These are phyloP conservation scores for Tirmania nivea DNA, from an alignment of 495 filamentous ascomycete genomes.

Conservation along the genomic window DNA sequence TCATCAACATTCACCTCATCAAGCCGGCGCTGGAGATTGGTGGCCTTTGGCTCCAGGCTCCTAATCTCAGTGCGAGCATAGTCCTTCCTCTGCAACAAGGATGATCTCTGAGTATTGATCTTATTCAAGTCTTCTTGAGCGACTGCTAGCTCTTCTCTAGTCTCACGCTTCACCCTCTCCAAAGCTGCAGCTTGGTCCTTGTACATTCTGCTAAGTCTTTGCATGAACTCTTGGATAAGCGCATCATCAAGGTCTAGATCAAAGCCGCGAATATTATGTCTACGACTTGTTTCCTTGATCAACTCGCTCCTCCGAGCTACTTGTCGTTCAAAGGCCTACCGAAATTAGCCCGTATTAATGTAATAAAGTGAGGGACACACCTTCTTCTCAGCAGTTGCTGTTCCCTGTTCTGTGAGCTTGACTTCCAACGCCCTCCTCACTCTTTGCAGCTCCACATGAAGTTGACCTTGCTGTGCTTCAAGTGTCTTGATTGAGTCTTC, in stretches of 20 bases:
- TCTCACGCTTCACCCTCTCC: slow-evolving; percentile 43
- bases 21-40: slow-evolving; percentile 38
- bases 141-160: slow-evolving; percentile 43
- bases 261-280: slow-evolving; percentile 68
- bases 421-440: slow-evolving; percentile 34
- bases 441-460: slow-evolving; percentile 39
- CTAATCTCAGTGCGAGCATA: slow-evolving; percentile 45
- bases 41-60: slow-evolving; percentile 43
- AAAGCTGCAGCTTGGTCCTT: slow-evolving; percentile 57
- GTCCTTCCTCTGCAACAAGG: slow-evolving; percentile 46
- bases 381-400: slow-evolving; percentile 59
- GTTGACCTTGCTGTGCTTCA: slow-evolving; percentile 37
- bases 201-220: slow-evolving; percentile 46
- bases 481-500: slow-evolving; percentile 39
- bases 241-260: slow-evolving; percentile 54
- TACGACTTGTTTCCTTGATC: slow-evolving; percentile 53
- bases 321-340: slow-evolving; percentile 54
- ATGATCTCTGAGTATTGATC: slow-evolving; percentile 44
- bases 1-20: slow-evolving; percentile 59
- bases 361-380: slow-evolving; percentile 1
- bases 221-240: slow-evolving; percentile 54
- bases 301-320: slow-evolving; percentile 43
- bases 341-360: slow-evolving; percentile 1
- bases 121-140: slow-evolving; percentile 45
- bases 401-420: slow-evolving; percentile 68